Percentiles rank a stretch among this genome's conserved stretches.
phyloP scores from a whole-genome alignment of 495 filamentous ascomycete genomes.

The Pyrenula aspistea region DNA sequence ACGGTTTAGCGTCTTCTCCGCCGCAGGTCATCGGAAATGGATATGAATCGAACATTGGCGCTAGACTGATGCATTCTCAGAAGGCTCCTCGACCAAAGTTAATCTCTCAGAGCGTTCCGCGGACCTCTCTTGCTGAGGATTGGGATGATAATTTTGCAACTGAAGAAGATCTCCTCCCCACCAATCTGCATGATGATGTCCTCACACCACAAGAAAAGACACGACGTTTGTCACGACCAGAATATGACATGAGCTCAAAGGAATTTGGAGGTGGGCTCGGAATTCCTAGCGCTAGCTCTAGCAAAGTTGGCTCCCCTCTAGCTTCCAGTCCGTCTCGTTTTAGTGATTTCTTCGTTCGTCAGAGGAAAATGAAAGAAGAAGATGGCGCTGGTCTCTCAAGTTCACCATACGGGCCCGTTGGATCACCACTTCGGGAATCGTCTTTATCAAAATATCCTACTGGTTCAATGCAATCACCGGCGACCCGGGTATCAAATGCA shows the following conservation, averaged over 20 bases:
- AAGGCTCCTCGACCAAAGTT: constrained; percentile 51
- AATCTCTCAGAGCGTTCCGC: constrained; percentile 69
- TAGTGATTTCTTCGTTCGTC: constrained; percentile 67
- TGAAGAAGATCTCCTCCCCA: constrained; percentile 87
- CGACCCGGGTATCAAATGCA: not conserved
- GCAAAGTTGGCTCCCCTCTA: constrained; percentile 71
- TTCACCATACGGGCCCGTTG: constrained; percentile 73
- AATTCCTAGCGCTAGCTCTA: constrained; percentile 46
- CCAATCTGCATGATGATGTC: constrained; percentile 80
- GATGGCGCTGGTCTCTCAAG: constrained; percentile 30
- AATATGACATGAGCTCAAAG: constrained; percentile 47
- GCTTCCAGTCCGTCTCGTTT: constrained; percentile 78
- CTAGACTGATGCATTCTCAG: constrained; percentile 75
- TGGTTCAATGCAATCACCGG: constrained; percentile 11
- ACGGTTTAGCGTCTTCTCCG: constrained; percentile 53
- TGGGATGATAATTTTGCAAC: constrained; percentile 80
- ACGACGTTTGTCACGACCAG: constrained; percentile 65
- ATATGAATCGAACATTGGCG: constrained; percentile 39
- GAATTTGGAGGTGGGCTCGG: constrained; percentile 39
- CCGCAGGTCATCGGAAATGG: constrained; percentile 34
- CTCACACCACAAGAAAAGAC: constrained; percentile 84
- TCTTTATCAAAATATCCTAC: constrained; percentile 28
- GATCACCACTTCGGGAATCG: constrained; percentile 88
- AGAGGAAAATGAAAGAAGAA: constrained; percentile 64
- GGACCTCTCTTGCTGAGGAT: constrained; percentile 51